Evolutionary conservation across 2,329 filamentous ascomycete genomes (phyloP).

Genomic region (Clarireedia hainanense): DNA sequence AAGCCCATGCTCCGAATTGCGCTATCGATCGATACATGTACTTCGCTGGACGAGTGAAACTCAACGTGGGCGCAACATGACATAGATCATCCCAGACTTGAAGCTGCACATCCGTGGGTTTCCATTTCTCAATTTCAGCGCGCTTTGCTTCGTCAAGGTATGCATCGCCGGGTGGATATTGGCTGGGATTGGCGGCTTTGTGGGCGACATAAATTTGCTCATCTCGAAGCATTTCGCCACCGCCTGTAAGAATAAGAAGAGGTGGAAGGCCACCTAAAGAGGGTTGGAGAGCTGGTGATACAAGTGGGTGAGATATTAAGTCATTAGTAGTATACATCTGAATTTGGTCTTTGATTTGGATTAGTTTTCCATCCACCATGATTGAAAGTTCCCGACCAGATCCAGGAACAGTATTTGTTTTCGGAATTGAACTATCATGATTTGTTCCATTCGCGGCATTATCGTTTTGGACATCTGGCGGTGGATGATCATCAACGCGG

Average conservation of each 20-base stretch:
- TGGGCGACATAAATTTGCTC: slow-evolving; percentile 95
- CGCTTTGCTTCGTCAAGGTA: slow-evolving; percentile 51
- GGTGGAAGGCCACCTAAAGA: slow-evolving; percentile 86
- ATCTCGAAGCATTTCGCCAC: slow-evolving; percentile 81
- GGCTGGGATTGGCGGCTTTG: slow-evolving; percentile 77
- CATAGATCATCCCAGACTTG: slow-evolving; percentile 96
- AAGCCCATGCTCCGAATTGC: slow-evolving; percentile 87
- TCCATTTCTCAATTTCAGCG: slow-evolving; percentile 53
- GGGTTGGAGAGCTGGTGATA: slow-evolving; percentile 82
- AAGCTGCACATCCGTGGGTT: slow-evolving; percentile 83
- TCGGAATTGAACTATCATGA: slow-evolving; percentile 18
- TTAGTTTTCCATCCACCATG: slow-evolving; percentile 58
- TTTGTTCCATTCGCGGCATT: slow-evolving; percentile 28
- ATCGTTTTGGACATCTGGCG: slow-evolving; percentile 24
- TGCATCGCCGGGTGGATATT: slow-evolving; percentile 62
- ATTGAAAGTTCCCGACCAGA: slow-evolving; percentile 48
- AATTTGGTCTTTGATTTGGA: slow-evolving; percentile 83
- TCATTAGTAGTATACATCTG: slow-evolving; percentile 82
- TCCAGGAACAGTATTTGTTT: slow-evolving; percentile 28
- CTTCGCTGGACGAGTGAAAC: slow-evolving; percentile 91
- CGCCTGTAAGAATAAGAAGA: slow-evolving; percentile 76
- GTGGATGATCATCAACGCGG: slow-evolving; percentile 23
- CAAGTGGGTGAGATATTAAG: slow-evolving; percentile 75
- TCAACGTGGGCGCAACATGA: slow-evolving; percentile 86
- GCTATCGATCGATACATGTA: slow-evolving; percentile 90